Evolutionary conservation across 1,139 yeast species (phyloP), one percentile per base, ranked within the genome.

Genomic region (Protomyces pachydermus): DNA sequence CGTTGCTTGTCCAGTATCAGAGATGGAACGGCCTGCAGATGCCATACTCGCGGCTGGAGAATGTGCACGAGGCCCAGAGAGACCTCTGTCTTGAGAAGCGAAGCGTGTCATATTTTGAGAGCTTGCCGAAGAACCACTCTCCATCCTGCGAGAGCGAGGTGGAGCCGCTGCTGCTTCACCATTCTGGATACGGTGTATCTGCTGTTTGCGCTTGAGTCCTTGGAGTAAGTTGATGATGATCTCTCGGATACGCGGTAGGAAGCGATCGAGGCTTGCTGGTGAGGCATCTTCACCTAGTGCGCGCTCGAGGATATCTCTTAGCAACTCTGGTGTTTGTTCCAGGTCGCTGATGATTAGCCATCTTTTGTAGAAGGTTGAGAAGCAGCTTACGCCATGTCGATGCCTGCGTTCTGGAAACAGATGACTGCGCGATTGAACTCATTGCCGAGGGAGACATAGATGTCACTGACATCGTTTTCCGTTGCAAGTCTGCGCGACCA

Each of bases 391-490:
- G 73, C 70, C 14, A 85, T 85, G 67, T 86, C 88, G 2, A 88
- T 82, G 0, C 91, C 91, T 0, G 87, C 84, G 54, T 79, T 79
- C 14, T 82, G 76, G 72, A 88, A 88, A 1, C 90, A 87, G 67
- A 90, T 81, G 20, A 93, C 85, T 0, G 96, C 91, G 1, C 89
- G 84, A 70, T 95, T 85, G 77, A 91, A 95, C 75, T 93, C 97
- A 73, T 93, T 93, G 0, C 98, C 98, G 46, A 95, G 80, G 69
- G 85, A 87, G 14, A 95, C 98, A 73, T 91, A 95, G 4, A 93
- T 88, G 73, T 91, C 91, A 2, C 97, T 89, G 1, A 95, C 97
- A 69, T 84, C 90, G 66, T 84, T 84, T 65, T 91, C 98, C 46
- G 86, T 82, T 2, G 90, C 91, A 42, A 82, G 82, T 35, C 83